Base-by-base conservation (phyloP, 2,329 filamentous ascomycete genomes). In the Verticillium nubilum region DNA sequence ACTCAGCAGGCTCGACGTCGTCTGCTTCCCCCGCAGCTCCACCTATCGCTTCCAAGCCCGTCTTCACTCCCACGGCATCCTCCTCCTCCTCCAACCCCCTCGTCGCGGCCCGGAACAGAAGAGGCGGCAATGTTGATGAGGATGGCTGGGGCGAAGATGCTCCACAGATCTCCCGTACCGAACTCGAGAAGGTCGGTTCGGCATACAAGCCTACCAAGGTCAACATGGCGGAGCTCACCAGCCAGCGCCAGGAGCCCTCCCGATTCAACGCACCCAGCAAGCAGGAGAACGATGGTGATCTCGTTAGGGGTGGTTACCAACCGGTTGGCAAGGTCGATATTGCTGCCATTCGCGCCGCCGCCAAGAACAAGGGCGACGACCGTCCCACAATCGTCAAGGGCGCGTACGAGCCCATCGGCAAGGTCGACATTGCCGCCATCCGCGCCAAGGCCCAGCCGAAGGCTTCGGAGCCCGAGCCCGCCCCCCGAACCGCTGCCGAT, bases 271-370 rank as follows among this genome's bases (percentile, higher is more conserved):
- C 80, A 29, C 67, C 76, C 47, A 71, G 73, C 57, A 69, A 72
- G 37, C 75, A 83, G 54, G 79, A 84, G 54, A 72, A 75, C 33
- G 66, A 74, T 35, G 65, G 69, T 26, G 89, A 92, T 69, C 84
- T 97, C 23, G 86, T 98, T 57, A 90, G 78, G 69, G 95, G 95
- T 52, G 89, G 84, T 17, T 99, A 99, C 74, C 92, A 97, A 72
- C 95, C 95, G 23, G 80, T 99, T 67, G 95, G 95, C 59, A 98
- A 97, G 77, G 90, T 99, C n/a, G 93, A 99, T 69, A 98, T 99
- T 75, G 90, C 89, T 26, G 93, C 92, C 37, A 89, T 99, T 66
- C 86, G 95, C 63, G 87, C 81, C 72, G 91, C 83, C 78, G 92
- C 76, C 70, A 87, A 80, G 79, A 87, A 79, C 67, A 80, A 72